Evolutionary conservation across 1,284 basidiomycete species (phyloP), one percentile per base, ranked within the genome.

Genomic region (Xerocomus amazonicus): DNA sequence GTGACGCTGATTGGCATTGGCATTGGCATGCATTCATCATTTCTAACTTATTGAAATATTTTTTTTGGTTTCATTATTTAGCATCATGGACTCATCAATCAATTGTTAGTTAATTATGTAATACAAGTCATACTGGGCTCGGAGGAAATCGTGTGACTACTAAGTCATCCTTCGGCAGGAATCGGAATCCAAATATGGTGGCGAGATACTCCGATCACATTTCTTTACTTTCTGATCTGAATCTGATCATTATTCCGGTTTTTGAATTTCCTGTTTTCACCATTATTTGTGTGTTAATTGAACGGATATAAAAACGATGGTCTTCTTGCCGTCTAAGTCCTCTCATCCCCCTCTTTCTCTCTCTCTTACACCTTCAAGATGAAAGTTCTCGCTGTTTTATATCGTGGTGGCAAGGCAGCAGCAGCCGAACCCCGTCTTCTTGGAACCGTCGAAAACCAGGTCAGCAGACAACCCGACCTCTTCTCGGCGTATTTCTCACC

Each of bases 361-460:
- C 19, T 4, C 19, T 37, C 26, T 19, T 33, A 6, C 33, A 0
- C 16, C 29, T 37, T 9, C 34, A 37, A 19, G 10, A 55, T 53
- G 52, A 55, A 76, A 71, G 64, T 78, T 43, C 64, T 77, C 47
- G 69, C 73, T 34, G 61, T 78, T 51, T 71, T 78, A 17, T 69
- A 73, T 59, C 64, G 69, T 45, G 67, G 70, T 53, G 70, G 70
- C 19, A 60, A 70, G 52, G 72, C 74, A 49, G 79, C 80, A 29
- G 45, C 71, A 47, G 72, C 76, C 47, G 72, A 82, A 63, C 71
- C 75, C 42, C 66, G 73, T 47, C 74, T 83, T 23, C 68, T 81
- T 45, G 80, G 80, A 31, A 80, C 80, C 8, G 68, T 73, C 35
- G 78, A 83, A 69, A 83, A 83, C 70, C 72, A 63, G 58, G 66